Evolutionary conservation across 106 monocot genomes (phyloP).

Genomic region (Dendrobium chrysotoxum): DNA sequence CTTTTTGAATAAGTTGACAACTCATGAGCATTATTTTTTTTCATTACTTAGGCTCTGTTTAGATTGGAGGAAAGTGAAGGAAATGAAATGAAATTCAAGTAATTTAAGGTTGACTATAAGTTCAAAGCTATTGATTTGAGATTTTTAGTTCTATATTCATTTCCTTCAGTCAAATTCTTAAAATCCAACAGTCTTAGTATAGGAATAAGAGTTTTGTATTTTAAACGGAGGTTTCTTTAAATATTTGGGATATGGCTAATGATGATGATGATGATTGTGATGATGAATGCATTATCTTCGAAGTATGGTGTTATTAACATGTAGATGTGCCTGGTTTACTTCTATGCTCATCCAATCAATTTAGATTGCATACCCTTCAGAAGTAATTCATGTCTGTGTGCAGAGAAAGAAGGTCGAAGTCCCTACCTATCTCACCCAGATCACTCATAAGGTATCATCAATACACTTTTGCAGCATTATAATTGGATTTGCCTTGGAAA

Average conservation of each 20-base stretch:
- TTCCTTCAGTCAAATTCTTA: not conserved
- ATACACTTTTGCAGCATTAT: not conserved
- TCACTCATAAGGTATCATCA: slow-evolving; percentile 72
- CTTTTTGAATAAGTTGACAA: too few relatives aligned
- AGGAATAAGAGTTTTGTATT: not conserved
- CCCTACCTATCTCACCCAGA: slow-evolving; percentile 81
- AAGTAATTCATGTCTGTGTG: slow-evolving; percentile 2
- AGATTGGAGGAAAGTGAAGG: too few relatives aligned
- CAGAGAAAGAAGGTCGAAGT: slow-evolving; percentile 77
- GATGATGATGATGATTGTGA: not conserved
- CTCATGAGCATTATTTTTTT: too few relatives aligned
- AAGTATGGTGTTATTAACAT: not conserved
- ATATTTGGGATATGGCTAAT: not conserved
- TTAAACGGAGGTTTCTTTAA: not conserved
- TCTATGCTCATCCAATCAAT: not conserved
- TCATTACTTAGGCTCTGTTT: too few relatives aligned
- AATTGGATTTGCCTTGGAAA: not conserved
- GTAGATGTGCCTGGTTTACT: not conserved
- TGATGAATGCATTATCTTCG: not conserved
- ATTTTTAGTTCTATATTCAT: not conserved
- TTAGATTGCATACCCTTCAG: not conserved
- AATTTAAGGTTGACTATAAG: not conserved
- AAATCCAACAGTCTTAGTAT: not conserved
- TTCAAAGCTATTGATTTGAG: not conserved
- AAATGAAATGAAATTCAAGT: not conserved